Percentiles rank a stretch among this genome's conserved stretches.
These are phyloP conservation scores for Globisporangium echinulatum DNA, from an alignment of 352 stramenopile species.

Conservation along the genomic window DNA sequence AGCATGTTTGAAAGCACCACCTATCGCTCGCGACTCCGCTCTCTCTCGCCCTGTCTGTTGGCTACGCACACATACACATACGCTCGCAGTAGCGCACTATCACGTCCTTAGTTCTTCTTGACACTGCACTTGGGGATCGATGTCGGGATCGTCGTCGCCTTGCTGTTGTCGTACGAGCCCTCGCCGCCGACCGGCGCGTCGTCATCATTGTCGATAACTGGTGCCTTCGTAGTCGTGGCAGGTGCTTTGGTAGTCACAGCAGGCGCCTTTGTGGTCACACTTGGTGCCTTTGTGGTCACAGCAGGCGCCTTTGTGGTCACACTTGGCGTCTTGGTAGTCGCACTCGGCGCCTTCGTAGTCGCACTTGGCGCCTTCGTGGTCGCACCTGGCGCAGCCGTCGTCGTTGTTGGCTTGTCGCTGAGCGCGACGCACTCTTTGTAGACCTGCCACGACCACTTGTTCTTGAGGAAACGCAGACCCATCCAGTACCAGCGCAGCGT, in stretches of 20 bases:
- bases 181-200: conserved; percentile 4
- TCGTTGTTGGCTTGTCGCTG: conserved; percentile 5
- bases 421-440: conserved; percentile 40
- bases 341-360: neutral
- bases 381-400: neutral
- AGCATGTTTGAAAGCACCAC: no score
- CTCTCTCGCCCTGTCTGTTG: neutral
- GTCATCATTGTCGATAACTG: neutral
- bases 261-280: neutral
- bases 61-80: neutral
- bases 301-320: neutral
- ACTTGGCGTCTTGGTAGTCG: conserved; percentile 1
- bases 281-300: neutral
- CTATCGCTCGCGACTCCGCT: neutral
- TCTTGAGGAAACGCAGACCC: conserved; percentile 31
- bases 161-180: conserved; percentile 2
- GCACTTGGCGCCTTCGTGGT: conserved; percentile 2
- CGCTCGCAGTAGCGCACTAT: neutral
- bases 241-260: neutral
- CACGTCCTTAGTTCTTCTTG: conserved; percentile 10
- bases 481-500: conserved; percentile 39
- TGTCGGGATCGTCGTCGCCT: conserved; percentile 2
- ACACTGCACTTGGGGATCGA: conserved; percentile 9
- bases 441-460: conserved; percentile 48
- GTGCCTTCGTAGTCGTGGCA: neutral